These are phyloP conservation scores for Akanthomyces lecanii DNA, from an alignment of 2,329 filamentous ascomycete species.

Conservation along the genomic window DNA sequence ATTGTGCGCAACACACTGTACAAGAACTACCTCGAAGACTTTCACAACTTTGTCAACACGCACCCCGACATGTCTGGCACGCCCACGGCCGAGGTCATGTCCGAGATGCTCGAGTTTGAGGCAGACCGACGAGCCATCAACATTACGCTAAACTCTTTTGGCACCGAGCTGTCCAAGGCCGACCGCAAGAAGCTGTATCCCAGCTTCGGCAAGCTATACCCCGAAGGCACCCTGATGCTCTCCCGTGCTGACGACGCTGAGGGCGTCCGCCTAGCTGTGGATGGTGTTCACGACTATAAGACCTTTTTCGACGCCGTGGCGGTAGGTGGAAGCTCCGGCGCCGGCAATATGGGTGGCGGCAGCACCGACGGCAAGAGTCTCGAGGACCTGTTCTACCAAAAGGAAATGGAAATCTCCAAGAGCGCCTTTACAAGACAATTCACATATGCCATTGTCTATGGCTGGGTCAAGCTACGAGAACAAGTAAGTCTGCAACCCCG, in stretches of 20 bases:
- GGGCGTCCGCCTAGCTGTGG: slow-evolving; percentile 87
- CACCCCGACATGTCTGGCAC: slow-evolving; percentile 82
- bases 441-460: slow-evolving; percentile 90
- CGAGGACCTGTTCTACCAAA: slow-evolving; percentile 98
- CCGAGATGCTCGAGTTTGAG: slow-evolving; percentile 92
- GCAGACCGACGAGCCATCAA: slow-evolving; percentile 96
- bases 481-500: slow-evolving; percentile 61
- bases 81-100: slow-evolving; percentile 91
- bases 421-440: slow-evolving; percentile 93
- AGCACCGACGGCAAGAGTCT: slow-evolving; percentile 80
- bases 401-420: slow-evolving; percentile 99
- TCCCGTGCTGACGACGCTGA: slow-evolving; percentile 93
- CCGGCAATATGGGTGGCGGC: slow-evolving; percentile 81
- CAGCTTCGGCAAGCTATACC: slow-evolving; percentile 83
- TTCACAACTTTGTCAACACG: slow-evolving; percentile 89
- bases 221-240: slow-evolving; percentile 91
- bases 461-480: slow-evolving; percentile 95
- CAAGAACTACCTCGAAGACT: slow-evolving; percentile 99
- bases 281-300: slow-evolving; percentile 91
- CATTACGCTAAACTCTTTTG: slow-evolving; percentile 98
- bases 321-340: slow-evolving; percentile 64
- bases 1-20: slow-evolving; percentile 98
- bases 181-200: slow-evolving; percentile 97
- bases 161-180: slow-evolving; percentile 88
- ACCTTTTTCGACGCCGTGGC: slow-evolving; percentile 90